Base-by-base conservation (phyloP, 1,139 yeast genomes). In the Hansenula anomala region DNA sequence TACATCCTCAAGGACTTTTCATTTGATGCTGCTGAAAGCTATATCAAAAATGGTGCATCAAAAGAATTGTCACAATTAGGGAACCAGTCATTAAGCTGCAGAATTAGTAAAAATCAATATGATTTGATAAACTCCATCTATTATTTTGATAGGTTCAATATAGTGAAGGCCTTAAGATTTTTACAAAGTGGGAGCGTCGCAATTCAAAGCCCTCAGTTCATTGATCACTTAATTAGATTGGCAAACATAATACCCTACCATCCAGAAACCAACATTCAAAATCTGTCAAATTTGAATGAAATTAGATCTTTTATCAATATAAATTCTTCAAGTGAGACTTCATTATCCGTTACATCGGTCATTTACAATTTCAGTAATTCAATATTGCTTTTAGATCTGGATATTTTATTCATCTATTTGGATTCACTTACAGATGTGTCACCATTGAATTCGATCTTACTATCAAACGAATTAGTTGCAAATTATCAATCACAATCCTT, bases 1-100 rank as follows among this genome's bases (percentile, higher is more conserved):
- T 53, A 53, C 35, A 36, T 53, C 8, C 27, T 49, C 32, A 51
- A 51, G 28, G 58, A 54, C 36, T 54, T 51, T 20, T 41, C 46
- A 6, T 24, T 41, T 15, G 27, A 30, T 1, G 36, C 32, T 9
- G 55, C 55, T 2, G 55, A 52, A 28, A 22, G 28, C 4, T 53
- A 37, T 23, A 36, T 46, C 3, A 33, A 30, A 13, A 40, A 38
- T 13, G 37, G 41, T 1, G 19, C n/a, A 3, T 38, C 38, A 19
- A 28, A 39, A 15, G 42, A 34, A 10, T 11, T 30, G 9, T 25
- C 34, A 3, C 20, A 37, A 10, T 10, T 36, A 6, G 33, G 35
- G 4, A 28, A 33, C 6, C 29, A 25, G 16, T 28, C 22, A 5
- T 18, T 36, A 13, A 28, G 13, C 6, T 28, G 33, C 16, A 37